Base-by-base conservation (phyloP, 768 basidiomycete genomes). In the Rhizopogon vinicolor region DNA sequence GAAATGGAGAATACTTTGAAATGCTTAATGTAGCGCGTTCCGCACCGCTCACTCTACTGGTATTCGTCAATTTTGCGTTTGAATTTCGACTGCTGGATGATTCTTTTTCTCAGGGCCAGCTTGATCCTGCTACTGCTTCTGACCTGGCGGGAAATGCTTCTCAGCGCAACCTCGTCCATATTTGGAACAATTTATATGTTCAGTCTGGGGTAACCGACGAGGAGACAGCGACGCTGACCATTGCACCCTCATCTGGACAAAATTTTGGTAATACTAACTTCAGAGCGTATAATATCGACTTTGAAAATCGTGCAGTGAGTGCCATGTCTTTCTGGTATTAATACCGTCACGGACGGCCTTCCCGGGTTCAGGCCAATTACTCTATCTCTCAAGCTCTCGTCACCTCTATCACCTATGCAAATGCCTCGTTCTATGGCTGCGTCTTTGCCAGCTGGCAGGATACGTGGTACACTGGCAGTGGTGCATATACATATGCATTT, bases 381-480 rank as follows among this genome's bases (percentile, higher is more conserved):
- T 71, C 80, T 0, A 82, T 85, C 28, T 81, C 83, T 1, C 84
- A 84, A 63, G 84, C 84, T 0, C 68, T 85, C 4, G 83, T 81
- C n/a, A 83, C 80, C 1, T 80, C 82, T 56, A 81, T 84, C 22
- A 82, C 82, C 1, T 85, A 85, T 57, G 78, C 83, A 6, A 85
- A 85, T 59, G 83, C 82, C 3, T 84, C 83, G 1, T 85, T 85
- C 67, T 86, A 84, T 58, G 81, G 80, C 0, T 84, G 82, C 58
- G 73, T 79, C 1, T 84, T 84, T 59, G 74, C 80, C 1, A 83
- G 81, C 60, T 85, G 74, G 58, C 83, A 86, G 63, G 84, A 85
- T 52, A 86, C 86, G 0, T 84, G 82, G 79, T 85, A 82, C 61
- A 81, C 82, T 0, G 86, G 86, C 0, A 68, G 73, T 1, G 84